Evolutionary conservation across 1,139 yeast species (phyloP).

Genomic region (Candida sojae): DNA sequence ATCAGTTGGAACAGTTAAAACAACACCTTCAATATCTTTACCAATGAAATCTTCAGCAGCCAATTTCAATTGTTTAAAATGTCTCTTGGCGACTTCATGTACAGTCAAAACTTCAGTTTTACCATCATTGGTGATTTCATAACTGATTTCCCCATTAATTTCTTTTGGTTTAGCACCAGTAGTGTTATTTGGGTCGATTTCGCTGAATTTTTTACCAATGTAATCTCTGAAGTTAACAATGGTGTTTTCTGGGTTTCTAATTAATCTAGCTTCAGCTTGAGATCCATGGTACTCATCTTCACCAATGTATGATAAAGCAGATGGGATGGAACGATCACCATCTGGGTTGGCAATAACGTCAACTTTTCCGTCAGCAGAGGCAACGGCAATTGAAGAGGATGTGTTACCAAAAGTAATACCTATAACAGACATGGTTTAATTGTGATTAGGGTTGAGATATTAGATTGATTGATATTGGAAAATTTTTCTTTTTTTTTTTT

Average conservation of each 20-base stretch:
- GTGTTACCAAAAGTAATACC: conserved; percentile 98
- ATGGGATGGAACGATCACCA: conserved; percentile 97
- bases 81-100: conserved; percentile 81
- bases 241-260: conserved; percentile 88
- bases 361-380: conserved; percentile 83
- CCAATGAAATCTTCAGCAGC: conserved; percentile 97
- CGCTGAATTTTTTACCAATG: conserved; percentile 71
- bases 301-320: conserved; percentile 88
- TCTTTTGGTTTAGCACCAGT: conserved; percentile 72
- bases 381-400: conserved; percentile 91
- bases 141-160: conserved; percentile 69
- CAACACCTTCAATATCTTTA: conserved; percentile 75
- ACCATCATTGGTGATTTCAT: conserved; percentile 55
- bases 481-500: neutral
- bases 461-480: neutral
- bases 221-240: conserved; percentile 92
- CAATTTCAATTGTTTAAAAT: conserved; percentile 73
- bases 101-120: conserved; percentile 55
- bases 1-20: conserved; percentile 89
- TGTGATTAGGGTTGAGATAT: neutral
- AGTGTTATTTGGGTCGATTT: conserved; percentile 63
- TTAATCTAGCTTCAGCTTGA: conserved; percentile 89
- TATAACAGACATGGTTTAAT: conserved; percentile 52
- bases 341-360: conserved; percentile 99
- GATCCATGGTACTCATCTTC: conserved; percentile 97